Evolutionary conservation across 2,329 filamentous ascomycete species (phyloP).

Genomic region (Talaromyces sp.): DNA sequence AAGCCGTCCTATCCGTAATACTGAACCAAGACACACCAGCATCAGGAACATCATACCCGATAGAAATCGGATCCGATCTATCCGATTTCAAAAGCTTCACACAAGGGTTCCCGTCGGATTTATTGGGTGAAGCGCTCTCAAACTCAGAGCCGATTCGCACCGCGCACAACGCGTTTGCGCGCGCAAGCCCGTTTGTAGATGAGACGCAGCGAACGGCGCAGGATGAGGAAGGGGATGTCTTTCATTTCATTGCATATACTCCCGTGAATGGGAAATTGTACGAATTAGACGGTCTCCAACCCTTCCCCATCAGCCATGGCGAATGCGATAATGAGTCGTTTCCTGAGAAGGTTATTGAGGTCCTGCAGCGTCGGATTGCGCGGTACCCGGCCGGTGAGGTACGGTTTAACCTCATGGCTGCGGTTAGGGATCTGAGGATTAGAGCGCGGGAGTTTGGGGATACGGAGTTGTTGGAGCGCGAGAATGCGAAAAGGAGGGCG

Average conservation of each 20-base stretch:
- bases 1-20: slow-evolving; percentile 86
- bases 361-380: slow-evolving; percentile 76
- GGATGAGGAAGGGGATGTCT: slow-evolving; percentile 77
- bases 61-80: slow-evolving; percentile 71
- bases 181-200: slow-evolving; percentile 85
- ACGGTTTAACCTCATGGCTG: slow-evolving; percentile 90
- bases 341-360: slow-evolving; percentile 76
- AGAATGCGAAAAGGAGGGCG: slow-evolving; percentile 76
- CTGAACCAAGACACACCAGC: slow-evolving; percentile 66
- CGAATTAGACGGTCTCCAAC: slow-evolving; percentile 92
- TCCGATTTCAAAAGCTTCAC: slow-evolving; percentile 84
- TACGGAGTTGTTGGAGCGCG: slow-evolving; percentile 68
- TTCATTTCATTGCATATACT: slow-evolving; percentile 97
- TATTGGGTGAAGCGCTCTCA: slow-evolving; percentile 67
- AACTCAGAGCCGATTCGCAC: slow-evolving; percentile 69
- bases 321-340: slow-evolving; percentile 68
- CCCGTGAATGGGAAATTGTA: slow-evolving; percentile 76
- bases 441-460: slow-evolving; percentile 80
- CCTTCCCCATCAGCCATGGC: slow-evolving; percentile 86
- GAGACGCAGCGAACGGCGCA: slow-evolving; percentile 73
- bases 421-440: slow-evolving; percentile 78
- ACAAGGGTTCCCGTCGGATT: slow-evolving; percentile 73
- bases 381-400: slow-evolving; percentile 87
- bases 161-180: slow-evolving; percentile 87
- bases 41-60: slow-evolving; percentile 29